These are phyloP conservation scores for Candida namnaoensis DNA, from an alignment of 805 yeast genomes.

Conservation along the genomic window DNA sequence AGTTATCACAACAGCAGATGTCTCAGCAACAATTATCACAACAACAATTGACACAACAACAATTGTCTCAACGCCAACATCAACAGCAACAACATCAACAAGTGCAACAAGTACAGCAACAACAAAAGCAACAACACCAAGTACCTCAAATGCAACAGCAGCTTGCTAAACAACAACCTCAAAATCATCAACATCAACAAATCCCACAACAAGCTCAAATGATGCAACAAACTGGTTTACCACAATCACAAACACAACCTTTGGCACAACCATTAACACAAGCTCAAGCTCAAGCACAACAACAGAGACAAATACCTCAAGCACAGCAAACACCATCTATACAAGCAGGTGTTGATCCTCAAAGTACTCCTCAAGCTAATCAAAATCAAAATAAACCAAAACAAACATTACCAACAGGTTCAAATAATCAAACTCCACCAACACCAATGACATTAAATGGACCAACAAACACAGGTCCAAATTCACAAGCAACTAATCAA, in stretches of 20 bases:
- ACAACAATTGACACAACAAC: neutral
- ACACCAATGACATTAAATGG: conserved; percentile 3
- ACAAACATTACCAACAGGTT: neutral
- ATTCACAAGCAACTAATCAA: conserved; percentile 2
- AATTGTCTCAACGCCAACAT: neutral
- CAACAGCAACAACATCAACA: conserved; percentile 1
- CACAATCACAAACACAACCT: neutral
- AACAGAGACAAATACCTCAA: conserved; percentile 3
- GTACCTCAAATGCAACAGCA: too few species aligned
- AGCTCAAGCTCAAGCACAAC: conserved; percentile 11
- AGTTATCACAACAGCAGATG: neutral
- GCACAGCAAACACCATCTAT: conserved; percentile 9
- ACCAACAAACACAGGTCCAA: too few species aligned
- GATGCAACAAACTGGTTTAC: neutral
- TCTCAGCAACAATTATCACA: conserved; percentile 1
- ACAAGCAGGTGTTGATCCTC: conserved; percentile 5
- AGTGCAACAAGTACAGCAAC: neutral
- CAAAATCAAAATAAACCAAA: neutral
- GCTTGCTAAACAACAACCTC: too few species aligned
- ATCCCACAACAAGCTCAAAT: too few species aligned
- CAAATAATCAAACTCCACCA: neutral
- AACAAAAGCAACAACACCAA: too few species aligned
- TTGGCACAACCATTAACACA: conserved; percentile 7
- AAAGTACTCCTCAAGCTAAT: neutral
- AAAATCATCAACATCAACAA: too few species aligned